Conservation (phyloP, 2,329 filamentous ascomycete genomes). For the Phaeomoniella chlamydospora region DNA sequence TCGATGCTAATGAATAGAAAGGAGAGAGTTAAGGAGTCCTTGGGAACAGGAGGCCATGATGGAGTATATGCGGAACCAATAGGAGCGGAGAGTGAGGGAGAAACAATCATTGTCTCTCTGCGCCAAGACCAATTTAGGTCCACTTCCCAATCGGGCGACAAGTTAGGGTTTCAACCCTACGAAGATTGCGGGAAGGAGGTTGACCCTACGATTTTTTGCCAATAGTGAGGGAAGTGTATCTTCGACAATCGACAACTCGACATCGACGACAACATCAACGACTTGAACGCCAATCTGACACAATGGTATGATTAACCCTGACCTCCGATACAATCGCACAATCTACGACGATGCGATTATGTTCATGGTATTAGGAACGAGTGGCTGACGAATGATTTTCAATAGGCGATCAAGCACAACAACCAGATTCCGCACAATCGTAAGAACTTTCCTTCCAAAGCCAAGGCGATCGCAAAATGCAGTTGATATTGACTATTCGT, state of each 20-base stretch:
- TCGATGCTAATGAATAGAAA: too few relatives aligned
- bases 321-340: too few relatives aligned
- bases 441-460: conserved; percentile 36
- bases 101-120: too few relatives aligned
- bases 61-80: too few relatives aligned
- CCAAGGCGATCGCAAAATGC: conserved; percentile 12
- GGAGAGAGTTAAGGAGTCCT: too few relatives aligned
- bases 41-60: too few relatives aligned
- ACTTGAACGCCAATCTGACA: background rate
- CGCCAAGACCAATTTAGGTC: background rate
- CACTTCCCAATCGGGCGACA: background rate
- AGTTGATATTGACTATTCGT: conserved; percentile 6
- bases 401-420: conserved; percentile 97
- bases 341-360: too few relatives aligned
- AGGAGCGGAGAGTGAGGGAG: too few relatives aligned
- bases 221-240: background rate
- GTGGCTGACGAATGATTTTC: conserved; percentile 2
- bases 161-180: background rate
- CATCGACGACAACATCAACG: background rate
- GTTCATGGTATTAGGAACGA: too few relatives aligned
- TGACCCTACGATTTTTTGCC: background rate
- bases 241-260: background rate
- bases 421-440: conserved; percentile 95
- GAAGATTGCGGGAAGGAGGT: background rate
- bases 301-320: background rate